Evolutionary conservation across 2,329 filamentous ascomycete species (phyloP).

Genomic region (Daldinia eschscholtzii): DNA sequence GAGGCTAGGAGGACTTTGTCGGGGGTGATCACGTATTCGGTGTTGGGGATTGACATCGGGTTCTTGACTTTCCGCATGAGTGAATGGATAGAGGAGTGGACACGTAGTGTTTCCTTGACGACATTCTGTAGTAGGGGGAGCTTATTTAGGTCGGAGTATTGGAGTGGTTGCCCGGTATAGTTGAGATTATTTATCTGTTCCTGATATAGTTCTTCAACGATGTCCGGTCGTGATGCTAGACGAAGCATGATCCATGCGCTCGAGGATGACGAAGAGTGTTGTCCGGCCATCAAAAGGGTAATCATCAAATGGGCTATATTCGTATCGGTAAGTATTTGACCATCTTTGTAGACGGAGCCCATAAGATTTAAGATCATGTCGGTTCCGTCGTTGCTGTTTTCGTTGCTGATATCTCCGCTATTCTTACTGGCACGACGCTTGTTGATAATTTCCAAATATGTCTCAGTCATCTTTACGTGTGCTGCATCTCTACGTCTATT

Average conservation of each 20-base stretch:
- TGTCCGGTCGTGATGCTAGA: slow-evolving; percentile 76
- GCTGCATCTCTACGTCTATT: slow-evolving; percentile 80
- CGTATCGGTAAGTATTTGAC: slow-evolving; percentile 75
- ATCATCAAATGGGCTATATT: slow-evolving; percentile 89
- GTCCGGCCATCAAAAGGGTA: slow-evolving; percentile 84
- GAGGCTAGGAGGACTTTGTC: slow-evolving; percentile 60
- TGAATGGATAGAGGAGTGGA: slow-evolving; percentile 79
- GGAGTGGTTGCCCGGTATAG: background rate
- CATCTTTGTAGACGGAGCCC: slow-evolving; percentile 81
- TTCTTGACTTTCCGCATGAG: slow-evolving; percentile 80
- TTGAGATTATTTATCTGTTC: slow-evolving; percentile 65
- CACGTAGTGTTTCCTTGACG: slow-evolving; percentile 78
- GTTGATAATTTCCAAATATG: slow-evolving; percentile 2
- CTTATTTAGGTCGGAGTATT: slow-evolving; percentile 7
- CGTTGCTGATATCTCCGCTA: slow-evolving; percentile 55
- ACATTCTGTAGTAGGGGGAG: slow-evolving; percentile 3
- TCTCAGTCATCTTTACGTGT: slow-evolving; percentile 69
- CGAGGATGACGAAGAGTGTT: slow-evolving; percentile 84
- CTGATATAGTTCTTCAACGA: slow-evolving; percentile 77
- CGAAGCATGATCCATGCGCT: slow-evolving; percentile 82
- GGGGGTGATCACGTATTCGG: slow-evolving; percentile 68
- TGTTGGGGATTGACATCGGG: slow-evolving; percentile 70
- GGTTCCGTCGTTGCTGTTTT: slow-evolving; percentile 69
- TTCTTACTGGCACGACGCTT: slow-evolving; percentile 60
- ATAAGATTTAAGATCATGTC: slow-evolving; percentile 88